Percentiles rank a stretch among this genome's conserved stretches.
These are phyloP conservation scores for Leucosporidium scottii DNA, from an alignment of 768 basidiomycete genomes.

Conservation along the genomic window DNA sequence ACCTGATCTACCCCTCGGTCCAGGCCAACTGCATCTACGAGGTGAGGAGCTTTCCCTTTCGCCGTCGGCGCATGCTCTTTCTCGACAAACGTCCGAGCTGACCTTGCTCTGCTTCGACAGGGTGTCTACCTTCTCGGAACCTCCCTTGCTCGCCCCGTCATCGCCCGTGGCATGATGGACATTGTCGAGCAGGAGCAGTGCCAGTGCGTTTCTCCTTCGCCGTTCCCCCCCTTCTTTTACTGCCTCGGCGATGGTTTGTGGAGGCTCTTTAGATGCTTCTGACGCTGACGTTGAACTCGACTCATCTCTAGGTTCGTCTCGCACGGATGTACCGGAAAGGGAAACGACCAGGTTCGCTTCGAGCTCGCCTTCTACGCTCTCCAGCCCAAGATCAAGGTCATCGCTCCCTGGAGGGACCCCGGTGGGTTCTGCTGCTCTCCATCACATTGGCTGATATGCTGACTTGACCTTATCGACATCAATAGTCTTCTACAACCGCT, in stretches of 20 bases:
- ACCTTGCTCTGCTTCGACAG: conserved; percentile 43
- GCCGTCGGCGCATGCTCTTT: background rate
- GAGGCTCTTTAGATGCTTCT: background rate
- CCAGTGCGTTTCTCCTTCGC: conserved; percentile 54
- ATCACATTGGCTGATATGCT: background rate
- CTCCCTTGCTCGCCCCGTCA: conserved; percentile 94
- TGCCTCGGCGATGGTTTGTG: background rate
- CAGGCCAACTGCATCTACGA: conserved; percentile 99
- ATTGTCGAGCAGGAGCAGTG: conserved; percentile 83
- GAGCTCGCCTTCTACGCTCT: conserved; percentile 98
- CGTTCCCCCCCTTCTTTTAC: background rate
- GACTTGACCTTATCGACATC: background rate
- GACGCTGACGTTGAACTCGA: background rate
- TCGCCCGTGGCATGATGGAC: conserved; percentile 97
- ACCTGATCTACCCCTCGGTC: conserved; percentile 95
- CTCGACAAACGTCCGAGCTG: background rate
- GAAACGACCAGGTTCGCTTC: conserved; percentile 99
- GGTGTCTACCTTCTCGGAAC: conserved; percentile 96
- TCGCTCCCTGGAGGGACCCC: conserved; percentile 95
- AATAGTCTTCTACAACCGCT: conserved; percentile 90
- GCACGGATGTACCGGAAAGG: conserved; percentile 99
- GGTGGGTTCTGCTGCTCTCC: conserved; percentile 48
- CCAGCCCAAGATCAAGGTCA: conserved; percentile 96
- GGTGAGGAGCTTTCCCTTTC: conserved; percentile 46
- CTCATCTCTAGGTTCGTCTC: conserved; percentile 65